These are phyloP conservation scores for Chlamydomonas asymmetrica DNA, from an alignment of 139 green algal species.

Conservation along the genomic window DNA sequence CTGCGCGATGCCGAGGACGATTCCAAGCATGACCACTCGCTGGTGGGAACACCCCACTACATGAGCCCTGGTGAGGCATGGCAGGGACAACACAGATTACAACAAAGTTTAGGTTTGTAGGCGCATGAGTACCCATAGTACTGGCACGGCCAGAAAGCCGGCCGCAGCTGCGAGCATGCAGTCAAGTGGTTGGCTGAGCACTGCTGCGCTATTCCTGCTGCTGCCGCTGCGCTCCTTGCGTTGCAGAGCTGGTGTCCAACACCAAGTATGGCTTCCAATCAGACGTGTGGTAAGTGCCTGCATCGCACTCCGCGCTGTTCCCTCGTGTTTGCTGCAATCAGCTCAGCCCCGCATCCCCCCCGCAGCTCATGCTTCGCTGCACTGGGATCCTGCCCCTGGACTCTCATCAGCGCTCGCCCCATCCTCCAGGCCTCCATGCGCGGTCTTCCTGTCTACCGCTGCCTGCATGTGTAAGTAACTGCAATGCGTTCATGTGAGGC, in stretches of 20 bases:
- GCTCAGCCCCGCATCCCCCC: neutral
- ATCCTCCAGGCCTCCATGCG: neutral
- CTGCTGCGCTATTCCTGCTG: too few species aligned
- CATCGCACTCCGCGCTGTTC: too few species aligned
- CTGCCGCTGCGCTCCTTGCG: too few species aligned
- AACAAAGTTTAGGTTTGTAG: too few species aligned
- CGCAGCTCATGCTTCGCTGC: neutral
- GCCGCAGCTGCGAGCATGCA: too few species aligned
- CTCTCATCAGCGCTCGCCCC: neutral
- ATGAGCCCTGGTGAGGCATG: too few species aligned
- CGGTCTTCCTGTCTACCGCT: neutral
- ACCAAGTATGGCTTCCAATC: conserved; percentile 59
- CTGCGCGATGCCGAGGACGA: conserved; percentile 20
- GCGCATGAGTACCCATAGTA: too few species aligned
- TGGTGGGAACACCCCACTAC: conserved; percentile 69
- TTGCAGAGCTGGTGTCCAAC: conserved; percentile 60
- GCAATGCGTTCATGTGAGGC: neutral
- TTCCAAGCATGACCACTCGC: conserved; percentile 25
- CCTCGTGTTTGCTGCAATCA: too few species aligned
- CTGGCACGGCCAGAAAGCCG: too few species aligned
- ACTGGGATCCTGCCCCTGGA: neutral
- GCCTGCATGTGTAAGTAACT: neutral
- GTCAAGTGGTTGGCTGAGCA: too few species aligned
- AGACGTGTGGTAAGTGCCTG: conserved; percentile 63
- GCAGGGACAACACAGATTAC: too few species aligned